Conservation (phyloP, 495 filamentous ascomycete species). For the Amphirosellinia nigrospora region DNA sequence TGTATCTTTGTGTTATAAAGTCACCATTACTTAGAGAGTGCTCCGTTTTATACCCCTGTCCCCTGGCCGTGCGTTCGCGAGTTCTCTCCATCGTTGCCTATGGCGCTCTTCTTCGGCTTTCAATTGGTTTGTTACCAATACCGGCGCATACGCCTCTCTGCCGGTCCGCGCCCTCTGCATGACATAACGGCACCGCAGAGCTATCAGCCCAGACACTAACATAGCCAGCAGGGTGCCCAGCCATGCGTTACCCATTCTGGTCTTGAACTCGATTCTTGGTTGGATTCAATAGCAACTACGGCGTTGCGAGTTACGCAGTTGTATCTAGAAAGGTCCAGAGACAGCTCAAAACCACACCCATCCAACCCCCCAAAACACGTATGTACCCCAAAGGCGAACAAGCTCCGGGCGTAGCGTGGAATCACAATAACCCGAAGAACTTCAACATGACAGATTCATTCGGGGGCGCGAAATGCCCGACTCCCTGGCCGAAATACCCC, state of each 20-base stretch:
- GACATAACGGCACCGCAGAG: not conserved
- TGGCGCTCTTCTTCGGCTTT: too few relatives aligned
- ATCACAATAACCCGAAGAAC: constrained; percentile 42
- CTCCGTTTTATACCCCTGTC: too few relatives aligned
- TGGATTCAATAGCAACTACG: not conserved
- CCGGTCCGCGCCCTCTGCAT: not conserved
- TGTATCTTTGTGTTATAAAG: too few relatives aligned
- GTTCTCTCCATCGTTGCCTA: too few relatives aligned
- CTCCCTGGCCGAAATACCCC: constrained; percentile 55
- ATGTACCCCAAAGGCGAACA: not conserved
- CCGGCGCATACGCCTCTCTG: too few relatives aligned
- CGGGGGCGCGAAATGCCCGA: constrained; percentile 55
- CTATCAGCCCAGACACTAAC: not conserved
- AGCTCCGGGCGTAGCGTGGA: not conserved
- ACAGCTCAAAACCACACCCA: not conserved
- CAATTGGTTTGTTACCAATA: too few relatives aligned
- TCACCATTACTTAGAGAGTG: too few relatives aligned
- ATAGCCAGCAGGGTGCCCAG: not conserved
- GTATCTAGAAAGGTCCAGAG: not conserved
- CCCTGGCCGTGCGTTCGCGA: too few relatives aligned
- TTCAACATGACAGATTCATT: constrained; percentile 46
- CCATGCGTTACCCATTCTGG: too few relatives aligned
- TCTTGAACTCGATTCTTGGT: not conserved
- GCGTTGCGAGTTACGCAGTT: not conserved
- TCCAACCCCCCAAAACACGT: not conserved